Evolutionary conservation across 768 basidiomycete genomes (phyloP).

Genomic region (Coprinopsis strossmayeri): DNA sequence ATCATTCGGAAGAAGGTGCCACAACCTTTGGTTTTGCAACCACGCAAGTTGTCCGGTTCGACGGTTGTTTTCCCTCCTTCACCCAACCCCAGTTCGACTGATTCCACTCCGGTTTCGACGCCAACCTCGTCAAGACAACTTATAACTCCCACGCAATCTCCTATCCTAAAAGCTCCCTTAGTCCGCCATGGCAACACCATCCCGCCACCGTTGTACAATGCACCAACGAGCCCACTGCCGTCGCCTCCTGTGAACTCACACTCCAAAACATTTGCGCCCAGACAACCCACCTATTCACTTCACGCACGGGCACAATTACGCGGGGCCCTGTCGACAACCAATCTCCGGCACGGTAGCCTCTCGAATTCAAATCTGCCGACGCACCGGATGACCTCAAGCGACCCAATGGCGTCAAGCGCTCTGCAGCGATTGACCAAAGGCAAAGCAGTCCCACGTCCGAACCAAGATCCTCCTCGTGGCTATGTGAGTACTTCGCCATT

Average conservation of each 20-base stretch:
- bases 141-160: slow-evolving; percentile 11
- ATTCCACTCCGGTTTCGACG: slow-evolving; percentile 37
- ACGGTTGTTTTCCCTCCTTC: slow-evolving; percentile 20
- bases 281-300: slow-evolving; percentile 15
- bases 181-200: slow-evolving; percentile 17
- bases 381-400: slow-evolving; percentile 22
- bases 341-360: slow-evolving; percentile 10
- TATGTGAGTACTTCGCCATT: slow-evolving; percentile 10
- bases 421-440: slow-evolving; percentile 16
- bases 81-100: slow-evolving; percentile 29
- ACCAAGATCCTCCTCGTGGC: neutral
- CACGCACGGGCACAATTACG: slow-evolving; percentile 8
- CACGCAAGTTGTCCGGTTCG: slow-evolving; percentile 10
- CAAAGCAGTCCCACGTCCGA: slow-evolving; percentile 1
- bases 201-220: slow-evolving; percentile 25
- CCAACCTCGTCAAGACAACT: slow-evolving; percentile 29
- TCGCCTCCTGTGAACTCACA: slow-evolving; percentile 19
- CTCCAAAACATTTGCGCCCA: slow-evolving; percentile 4
- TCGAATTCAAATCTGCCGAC: slow-evolving; percentile 17
- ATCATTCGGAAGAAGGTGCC: slow-evolving; percentile 29
- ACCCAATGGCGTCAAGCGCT: slow-evolving; percentile 21
- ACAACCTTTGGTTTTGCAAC: slow-evolving; percentile 31
- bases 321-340: slow-evolving; percentile 15
- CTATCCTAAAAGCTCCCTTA: slow-evolving; percentile 15
- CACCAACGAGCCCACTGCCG: slow-evolving; percentile 33